Evolutionary conservation across 75 land plant genomes (phyloP).

Genomic region (Adiantum capillusveneris): DNA sequence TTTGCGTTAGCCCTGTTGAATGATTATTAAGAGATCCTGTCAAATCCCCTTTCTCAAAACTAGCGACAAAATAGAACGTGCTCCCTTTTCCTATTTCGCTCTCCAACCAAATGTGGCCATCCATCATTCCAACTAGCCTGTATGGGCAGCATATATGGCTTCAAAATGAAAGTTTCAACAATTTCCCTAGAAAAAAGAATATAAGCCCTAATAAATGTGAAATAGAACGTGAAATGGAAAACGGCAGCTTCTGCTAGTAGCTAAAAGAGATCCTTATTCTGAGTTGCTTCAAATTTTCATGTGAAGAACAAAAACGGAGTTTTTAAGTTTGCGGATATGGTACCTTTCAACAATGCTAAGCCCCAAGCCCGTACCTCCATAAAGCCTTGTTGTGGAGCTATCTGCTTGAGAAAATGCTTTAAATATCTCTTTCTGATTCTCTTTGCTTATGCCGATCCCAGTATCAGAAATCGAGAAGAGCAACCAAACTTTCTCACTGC

Average conservation of each 20-base stretch:
- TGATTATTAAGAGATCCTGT: too few relatives aligned
- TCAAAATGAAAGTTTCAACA: too few relatives aligned
- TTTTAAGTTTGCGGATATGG: neutral
- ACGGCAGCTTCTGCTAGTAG: too few relatives aligned
- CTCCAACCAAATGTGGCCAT: slow-evolving; percentile 43
- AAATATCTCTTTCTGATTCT: slow-evolving; percentile 40
- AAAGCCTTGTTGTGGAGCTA: slow-evolving; percentile 37
- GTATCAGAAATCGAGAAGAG: slow-evolving; percentile 32
- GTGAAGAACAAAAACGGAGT: neutral
- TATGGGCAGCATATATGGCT: too few relatives aligned
- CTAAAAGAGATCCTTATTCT: too few relatives aligned
- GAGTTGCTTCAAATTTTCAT: too few relatives aligned
- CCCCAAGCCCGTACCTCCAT: slow-evolving; percentile 44
- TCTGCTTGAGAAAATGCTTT: slow-evolving; percentile 48
- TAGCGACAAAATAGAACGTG: slow-evolving; percentile 35
- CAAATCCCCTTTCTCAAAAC: slow-evolving; percentile 19
- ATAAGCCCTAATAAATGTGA: too few relatives aligned
- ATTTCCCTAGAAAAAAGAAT: too few relatives aligned
- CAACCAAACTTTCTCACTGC: slow-evolving; percentile 13
- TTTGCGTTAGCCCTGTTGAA: too few relatives aligned
- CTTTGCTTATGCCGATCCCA: slow-evolving; percentile 43
- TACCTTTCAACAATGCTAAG: slow-evolving; percentile 48
- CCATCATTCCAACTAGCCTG: slow-evolving; percentile 45
- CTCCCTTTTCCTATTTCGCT: slow-evolving; percentile 41
- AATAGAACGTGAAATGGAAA: too few relatives aligned